These are phyloP conservation scores for Xanthoceras sorbifolium DNA, from an alignment of 345 rosid species.

Conservation along the genomic window DNA sequence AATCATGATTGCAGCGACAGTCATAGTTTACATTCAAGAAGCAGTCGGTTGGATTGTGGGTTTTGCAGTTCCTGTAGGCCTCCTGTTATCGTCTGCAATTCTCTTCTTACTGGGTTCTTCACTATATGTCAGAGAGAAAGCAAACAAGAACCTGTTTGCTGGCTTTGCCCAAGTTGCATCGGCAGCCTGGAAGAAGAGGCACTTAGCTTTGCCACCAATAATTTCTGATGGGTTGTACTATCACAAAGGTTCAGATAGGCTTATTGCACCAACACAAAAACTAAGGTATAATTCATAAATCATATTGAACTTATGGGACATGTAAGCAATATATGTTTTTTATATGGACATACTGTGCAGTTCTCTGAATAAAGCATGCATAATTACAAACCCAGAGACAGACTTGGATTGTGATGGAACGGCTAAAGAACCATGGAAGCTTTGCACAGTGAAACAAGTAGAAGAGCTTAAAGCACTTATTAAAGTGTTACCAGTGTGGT, in stretches of 20 bases:
- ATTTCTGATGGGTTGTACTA: slow-evolving; percentile 26
- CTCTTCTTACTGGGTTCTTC: slow-evolving; percentile 47
- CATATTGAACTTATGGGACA: not conserved
- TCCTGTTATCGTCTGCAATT: slow-evolving; percentile 38
- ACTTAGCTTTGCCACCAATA: slow-evolving; percentile 27
- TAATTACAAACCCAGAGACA: slow-evolving; percentile 36
- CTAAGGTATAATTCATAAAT: slow-evolving; percentile 34
- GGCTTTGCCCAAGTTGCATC: slow-evolving; percentile 43
- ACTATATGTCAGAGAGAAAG: slow-evolving; percentile 37
- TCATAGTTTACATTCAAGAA: slow-evolving; percentile 49
- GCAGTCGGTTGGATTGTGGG: slow-evolving; percentile 54
- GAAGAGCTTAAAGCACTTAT: slow-evolving; percentile 59
- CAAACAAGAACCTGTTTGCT: slow-evolving; percentile 44
- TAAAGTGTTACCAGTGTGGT: slow-evolving; percentile 58
- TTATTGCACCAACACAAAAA: slow-evolving; percentile 37
- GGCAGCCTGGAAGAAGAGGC: slow-evolving; percentile 42
- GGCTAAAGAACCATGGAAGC: slow-evolving; percentile 40
- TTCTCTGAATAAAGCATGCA: slow-evolving; percentile 54
- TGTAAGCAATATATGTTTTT: no score
- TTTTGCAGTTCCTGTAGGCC: slow-evolving; percentile 50
- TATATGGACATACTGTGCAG: no score
- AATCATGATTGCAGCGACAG: slow-evolving; percentile 32
- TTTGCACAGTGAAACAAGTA: slow-evolving; percentile 55
- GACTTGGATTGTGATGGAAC: slow-evolving; percentile 40
- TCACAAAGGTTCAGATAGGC: slow-evolving; percentile 33